Evolutionary conservation across 345 rosid species (phyloP), one percentile per base, ranked within the genome.

Genomic region (Populus davidiana): DNA sequence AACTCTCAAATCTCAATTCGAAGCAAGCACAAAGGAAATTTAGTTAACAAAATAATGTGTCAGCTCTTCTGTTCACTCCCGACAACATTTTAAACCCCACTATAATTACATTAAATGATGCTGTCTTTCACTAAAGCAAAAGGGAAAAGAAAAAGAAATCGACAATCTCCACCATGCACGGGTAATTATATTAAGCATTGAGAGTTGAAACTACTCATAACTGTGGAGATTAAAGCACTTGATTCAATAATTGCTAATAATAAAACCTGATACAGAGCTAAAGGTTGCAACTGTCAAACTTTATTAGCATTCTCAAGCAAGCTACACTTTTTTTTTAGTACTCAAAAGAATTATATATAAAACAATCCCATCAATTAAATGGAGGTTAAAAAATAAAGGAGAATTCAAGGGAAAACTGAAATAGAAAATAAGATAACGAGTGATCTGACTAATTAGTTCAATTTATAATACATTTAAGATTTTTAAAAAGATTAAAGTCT

Each of bases 391-490:
- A 33, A 33, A 33, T 33, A 33, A 33, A 33, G 0, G 36, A 33
- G 0, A 33, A 33, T 4, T 4, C 5, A 33, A 33, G 36, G 5
- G 0, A 33, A 33, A 33, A 5, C 5, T 33, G 36, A 33, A 4
- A 33, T 33, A 4, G 5, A 33, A 33, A 33, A 33, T 33, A 4
- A 33, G 5, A 33, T 3, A 33, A 4, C 4, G 5, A 0, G 36
- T 5, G 5, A 33, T 33, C 5, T 1, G 4, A 4, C 5, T 33
- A 33, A 1, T 0, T 33, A 33, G 0, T 33, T 0, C 1, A 33
- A 0, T 33, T 33, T 5, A 0, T 33, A 5, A 33, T 33, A 33
- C 0, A 33, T 33, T 33, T 4, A 4, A 0, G 0, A 4, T 33
- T 33, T 33, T 3, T 33, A 4, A 33, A 33, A 33, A 4, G 5